These are phyloP conservation scores for Brassica hybrid DNA, from an alignment of 441 rosid genomes.

Conservation along the genomic window DNA sequence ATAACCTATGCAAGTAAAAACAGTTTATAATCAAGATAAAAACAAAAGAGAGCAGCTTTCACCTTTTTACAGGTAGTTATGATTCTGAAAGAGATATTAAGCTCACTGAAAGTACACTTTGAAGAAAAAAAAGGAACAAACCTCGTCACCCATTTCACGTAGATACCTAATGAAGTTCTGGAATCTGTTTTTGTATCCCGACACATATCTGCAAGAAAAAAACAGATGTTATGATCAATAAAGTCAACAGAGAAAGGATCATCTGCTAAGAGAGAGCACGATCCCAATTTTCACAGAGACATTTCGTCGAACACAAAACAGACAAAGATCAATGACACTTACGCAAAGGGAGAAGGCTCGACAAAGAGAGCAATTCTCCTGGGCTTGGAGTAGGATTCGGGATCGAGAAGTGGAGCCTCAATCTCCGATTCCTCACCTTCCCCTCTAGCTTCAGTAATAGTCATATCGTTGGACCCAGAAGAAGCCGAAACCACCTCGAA, in stretches of 20 bases:
- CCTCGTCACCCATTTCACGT: constrained; percentile 99
- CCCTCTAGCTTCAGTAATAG: constrained; percentile 52
- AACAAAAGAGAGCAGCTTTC: background rate
- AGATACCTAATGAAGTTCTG: constrained; percentile 94
- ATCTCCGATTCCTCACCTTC: constrained; percentile 55
- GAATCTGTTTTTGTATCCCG: constrained; percentile 96
- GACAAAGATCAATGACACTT: constrained; percentile 40
- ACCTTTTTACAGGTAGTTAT: background rate
- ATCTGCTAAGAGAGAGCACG: background rate
- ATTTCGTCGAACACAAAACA: constrained; percentile 39
- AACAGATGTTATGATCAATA: no score
- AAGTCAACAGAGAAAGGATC: constrained; percentile 24
- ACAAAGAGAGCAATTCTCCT: constrained; percentile 94
- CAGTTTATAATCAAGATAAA: background rate
- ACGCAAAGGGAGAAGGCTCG: constrained; percentile 99
- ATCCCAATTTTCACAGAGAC: constrained; percentile 6
- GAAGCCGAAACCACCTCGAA: constrained; percentile 34
- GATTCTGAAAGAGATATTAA: no score
- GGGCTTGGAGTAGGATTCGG: constrained; percentile 64
- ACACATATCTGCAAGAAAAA: constrained; percentile 77
- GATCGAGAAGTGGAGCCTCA: constrained; percentile 51
- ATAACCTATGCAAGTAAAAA: constrained; percentile 60
- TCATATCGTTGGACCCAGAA: constrained; percentile 52
- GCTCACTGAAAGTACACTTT: background rate
- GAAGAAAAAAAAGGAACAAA: constrained; percentile 33